Conservation (phyloP, 129 eudicot species). For the Deinandra increscens region DNA sequence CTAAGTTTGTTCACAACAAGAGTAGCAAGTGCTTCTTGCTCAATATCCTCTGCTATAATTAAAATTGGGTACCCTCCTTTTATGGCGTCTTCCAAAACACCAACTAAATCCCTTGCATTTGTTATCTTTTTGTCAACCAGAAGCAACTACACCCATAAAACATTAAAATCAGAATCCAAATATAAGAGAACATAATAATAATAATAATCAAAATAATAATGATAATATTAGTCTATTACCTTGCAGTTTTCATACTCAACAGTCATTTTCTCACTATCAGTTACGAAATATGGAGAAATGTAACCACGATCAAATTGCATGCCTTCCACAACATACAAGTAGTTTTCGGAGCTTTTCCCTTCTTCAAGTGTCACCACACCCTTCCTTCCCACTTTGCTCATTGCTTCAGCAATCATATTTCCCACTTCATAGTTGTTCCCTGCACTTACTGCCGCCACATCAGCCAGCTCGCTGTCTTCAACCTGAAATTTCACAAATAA, state of each 20-base stretch:
- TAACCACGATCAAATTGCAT: slow-evolving; percentile 49
- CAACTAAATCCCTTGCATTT: slow-evolving; percentile 70
- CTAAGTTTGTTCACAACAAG: slow-evolving; percentile 76
- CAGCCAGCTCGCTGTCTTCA: slow-evolving; percentile 76
- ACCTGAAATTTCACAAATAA: slow-evolving; percentile 38
- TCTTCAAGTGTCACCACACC: slow-evolving; percentile 88
- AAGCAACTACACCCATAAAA: slow-evolving; percentile 40
- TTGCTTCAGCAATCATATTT: slow-evolving; percentile 82
- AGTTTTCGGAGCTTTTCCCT: slow-evolving; percentile 48
- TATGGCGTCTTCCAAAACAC: slow-evolving; percentile 74
- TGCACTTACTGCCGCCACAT: slow-evolving; percentile 83
- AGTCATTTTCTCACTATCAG: slow-evolving; percentile 36
- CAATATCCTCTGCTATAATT: slow-evolving; percentile 66
- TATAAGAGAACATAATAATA: not conserved
- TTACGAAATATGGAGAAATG: slow-evolving; percentile 40
- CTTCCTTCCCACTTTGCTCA: slow-evolving; percentile 71
- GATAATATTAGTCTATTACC: slow-evolving; percentile 17
- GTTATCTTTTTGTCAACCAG: slow-evolving; percentile 69
- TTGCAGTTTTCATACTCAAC: slow-evolving; percentile 46
- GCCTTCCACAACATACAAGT: slow-evolving; percentile 43
- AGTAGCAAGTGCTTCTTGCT: slow-evolving; percentile 82
- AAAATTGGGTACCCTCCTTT: slow-evolving; percentile 58
- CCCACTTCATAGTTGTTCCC: slow-evolving; percentile 76
- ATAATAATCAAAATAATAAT: slow-evolving; percentile 3
- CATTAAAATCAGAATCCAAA: slow-evolving; percentile 17